Conservation (phyloP, 345 rosid genomes). For the Excoecaria cochinchinensis region DNA sequence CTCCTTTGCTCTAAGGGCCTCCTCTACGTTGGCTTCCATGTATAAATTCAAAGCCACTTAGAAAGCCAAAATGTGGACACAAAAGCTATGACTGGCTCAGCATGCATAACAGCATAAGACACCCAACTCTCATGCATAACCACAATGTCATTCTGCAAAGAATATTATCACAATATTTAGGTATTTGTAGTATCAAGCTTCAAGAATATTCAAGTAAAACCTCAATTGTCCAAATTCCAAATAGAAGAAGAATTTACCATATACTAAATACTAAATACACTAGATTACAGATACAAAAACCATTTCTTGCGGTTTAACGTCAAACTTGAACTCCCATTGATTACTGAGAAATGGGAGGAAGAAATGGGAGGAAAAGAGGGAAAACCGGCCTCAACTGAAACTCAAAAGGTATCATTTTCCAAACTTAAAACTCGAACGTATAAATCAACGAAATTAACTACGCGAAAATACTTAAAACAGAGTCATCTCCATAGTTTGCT, state of each 20-base stretch:
- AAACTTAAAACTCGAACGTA: not conserved
- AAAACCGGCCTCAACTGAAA: constrained; percentile 8
- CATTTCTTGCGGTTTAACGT: not conserved
- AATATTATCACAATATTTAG: constrained; percentile 13
- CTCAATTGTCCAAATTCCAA: constrained; percentile 22
- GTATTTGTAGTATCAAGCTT: constrained; percentile 13
- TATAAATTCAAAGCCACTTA: constrained; percentile 26
- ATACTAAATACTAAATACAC: not conserved
- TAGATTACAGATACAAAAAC: constrained; percentile 8
- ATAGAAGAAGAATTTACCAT: constrained; percentile 11
- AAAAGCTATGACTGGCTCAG: constrained; percentile 37
- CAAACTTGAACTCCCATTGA: constrained; percentile 3
- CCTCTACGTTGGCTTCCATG: constrained; percentile 76
- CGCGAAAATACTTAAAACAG: constrained; percentile 12
- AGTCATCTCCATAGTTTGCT: constrained; percentile 15
- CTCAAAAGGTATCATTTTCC: constrained; percentile 10
- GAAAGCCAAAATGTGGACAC: constrained; percentile 19
- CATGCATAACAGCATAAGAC: constrained; percentile 26
- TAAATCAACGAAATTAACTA: not conserved
- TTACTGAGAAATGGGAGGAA: constrained; percentile 6
- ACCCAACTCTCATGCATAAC: constrained; percentile 28
- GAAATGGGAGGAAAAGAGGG: constrained; percentile 3
- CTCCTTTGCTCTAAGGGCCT: constrained; percentile 83
- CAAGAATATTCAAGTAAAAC: constrained; percentile 8
- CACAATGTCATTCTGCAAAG: constrained; percentile 52